Conservation (phyloP, 2,329 filamentous ascomycete genomes). For the Rhynchosporium secalis region DNA sequence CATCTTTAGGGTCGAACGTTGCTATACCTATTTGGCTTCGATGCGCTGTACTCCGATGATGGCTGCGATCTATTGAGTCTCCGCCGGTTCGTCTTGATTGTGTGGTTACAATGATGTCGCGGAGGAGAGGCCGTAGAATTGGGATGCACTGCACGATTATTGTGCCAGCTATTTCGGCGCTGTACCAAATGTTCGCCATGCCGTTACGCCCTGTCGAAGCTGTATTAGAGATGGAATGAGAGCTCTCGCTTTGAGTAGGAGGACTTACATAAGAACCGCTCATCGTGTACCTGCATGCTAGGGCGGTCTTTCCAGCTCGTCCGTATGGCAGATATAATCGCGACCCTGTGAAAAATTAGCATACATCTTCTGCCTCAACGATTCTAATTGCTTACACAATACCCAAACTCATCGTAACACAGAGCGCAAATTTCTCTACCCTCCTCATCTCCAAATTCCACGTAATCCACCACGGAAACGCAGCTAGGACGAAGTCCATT, state of each 20-base stretch:
- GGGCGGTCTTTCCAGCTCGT: constrained; percentile 51
- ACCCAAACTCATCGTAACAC: constrained; percentile 52
- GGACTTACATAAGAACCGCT: constrained; percentile 46
- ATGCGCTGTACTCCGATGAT: background rate
- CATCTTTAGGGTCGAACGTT: background rate
- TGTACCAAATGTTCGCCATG: constrained; percentile 48
- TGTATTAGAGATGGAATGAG: background rate
- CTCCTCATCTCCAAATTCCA: constrained; percentile 50
- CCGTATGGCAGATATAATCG: constrained; percentile 49
- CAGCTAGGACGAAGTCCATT: constrained; percentile 53
- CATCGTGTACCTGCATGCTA: constrained; percentile 44
- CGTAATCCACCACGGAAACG: constrained; percentile 52
- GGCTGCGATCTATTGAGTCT: background rate
- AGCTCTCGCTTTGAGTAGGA: too few species aligned
- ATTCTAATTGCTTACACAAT: constrained; percentile 42
- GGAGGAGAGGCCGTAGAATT: constrained; percentile 50
- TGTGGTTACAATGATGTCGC: constrained; percentile 44
- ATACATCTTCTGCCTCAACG: background rate
- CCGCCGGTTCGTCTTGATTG: constrained; percentile 35
- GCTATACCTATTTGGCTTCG: background rate
- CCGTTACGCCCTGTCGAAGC: constrained; percentile 43
- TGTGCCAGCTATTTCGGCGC: constrained; percentile 53
- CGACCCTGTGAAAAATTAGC: constrained; percentile 40
- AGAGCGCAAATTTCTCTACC: constrained; percentile 52
- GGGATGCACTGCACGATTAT: constrained; percentile 57